A percentile compares a stretch with the other conserved stretches of the same genome.
phyloP scores from a whole-genome alignment of 2,329 filamentous ascomycete genomes.

The Claviceps fusiformis region DNA sequence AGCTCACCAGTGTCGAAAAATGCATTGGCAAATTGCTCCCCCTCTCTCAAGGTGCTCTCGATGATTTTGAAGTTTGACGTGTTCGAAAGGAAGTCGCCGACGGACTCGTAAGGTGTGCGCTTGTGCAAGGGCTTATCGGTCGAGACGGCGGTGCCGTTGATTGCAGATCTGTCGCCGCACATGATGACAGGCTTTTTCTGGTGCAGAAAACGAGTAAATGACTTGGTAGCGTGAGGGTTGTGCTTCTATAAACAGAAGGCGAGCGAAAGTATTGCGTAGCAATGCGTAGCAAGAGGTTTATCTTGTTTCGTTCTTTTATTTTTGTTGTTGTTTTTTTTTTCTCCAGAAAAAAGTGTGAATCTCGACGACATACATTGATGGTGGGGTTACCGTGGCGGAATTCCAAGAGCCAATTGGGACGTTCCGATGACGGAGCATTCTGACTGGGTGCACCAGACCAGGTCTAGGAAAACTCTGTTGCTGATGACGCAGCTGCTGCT shows the following conservation, averaged over 20 bases:
- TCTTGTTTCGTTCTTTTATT: neutral
- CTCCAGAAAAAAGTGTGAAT: neutral
- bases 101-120: constrained; percentile 5
- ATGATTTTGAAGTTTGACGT: constrained; percentile 9
- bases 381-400: neutral
- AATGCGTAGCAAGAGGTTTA: neutral
- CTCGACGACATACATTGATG: neutral
- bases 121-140: constrained; percentile 2
- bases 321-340: neutral
- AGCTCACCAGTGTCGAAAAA: constrained; percentile 51
- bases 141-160: neutral
- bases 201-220: too few species aligned
- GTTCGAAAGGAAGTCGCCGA: constrained; percentile 9
- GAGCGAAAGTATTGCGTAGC: neutral
- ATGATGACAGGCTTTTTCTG: neutral
- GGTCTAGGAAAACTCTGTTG: neutral
- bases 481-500: neutral
- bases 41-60: constrained; percentile 32
- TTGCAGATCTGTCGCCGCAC: constrained; percentile 1
- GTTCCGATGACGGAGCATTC: constrained; percentile 1
- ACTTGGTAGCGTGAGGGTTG: too few species aligned
- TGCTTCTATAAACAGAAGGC: neutral
- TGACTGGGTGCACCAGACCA: neutral
- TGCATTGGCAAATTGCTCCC: constrained; percentile 70
- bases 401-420: neutral